These are phyloP conservation scores for Ustilago tritici DNA, from an alignment of 1,284 basidiomycete species.

Conservation along the genomic window DNA sequence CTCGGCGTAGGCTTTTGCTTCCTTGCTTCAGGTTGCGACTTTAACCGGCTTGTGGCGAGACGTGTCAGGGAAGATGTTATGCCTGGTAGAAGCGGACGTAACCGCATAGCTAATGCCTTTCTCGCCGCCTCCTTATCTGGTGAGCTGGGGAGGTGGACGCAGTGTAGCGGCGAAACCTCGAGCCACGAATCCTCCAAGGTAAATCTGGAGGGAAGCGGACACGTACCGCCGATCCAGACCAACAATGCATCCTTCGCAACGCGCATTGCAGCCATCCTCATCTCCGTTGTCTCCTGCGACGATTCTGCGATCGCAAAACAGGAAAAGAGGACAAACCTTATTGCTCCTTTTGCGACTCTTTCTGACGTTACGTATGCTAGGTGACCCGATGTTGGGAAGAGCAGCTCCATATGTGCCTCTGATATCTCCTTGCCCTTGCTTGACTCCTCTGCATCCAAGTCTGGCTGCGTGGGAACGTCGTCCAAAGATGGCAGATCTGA, in stretches of 20 bases:
- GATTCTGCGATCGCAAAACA: conserved; percentile 32
- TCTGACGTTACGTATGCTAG: conserved; percentile 20
- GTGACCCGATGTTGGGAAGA: conserved; percentile 27
- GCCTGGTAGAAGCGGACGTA: conserved; percentile 38
- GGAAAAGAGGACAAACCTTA: conserved; percentile 41
- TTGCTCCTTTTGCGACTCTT: conserved; percentile 35
- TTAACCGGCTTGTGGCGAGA: conserved; percentile 28
- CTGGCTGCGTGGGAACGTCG: conserved; percentile 8
- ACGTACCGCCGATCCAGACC: conserved; percentile 41
- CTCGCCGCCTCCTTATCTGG: background rate
- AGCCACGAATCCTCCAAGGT: background rate
- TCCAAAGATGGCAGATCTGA: conserved; percentile 61
- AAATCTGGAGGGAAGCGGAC: conserved; percentile 2
- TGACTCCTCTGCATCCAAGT: background rate
- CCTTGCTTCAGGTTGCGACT: conserved; percentile 7
- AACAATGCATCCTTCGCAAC: conserved; percentile 24
- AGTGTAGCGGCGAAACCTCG: conserved; percentile 4
- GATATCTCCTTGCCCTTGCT: background rate
- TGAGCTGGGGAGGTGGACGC: background rate
- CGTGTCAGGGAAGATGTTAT: conserved; percentile 44
- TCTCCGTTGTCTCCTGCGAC: conserved; percentile 7
- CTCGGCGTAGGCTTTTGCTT: conserved; percentile 23
- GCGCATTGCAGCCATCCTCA: conserved; percentile 7
- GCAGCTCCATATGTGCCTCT: background rate
- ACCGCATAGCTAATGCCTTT: conserved; percentile 7